Percentiles rank a stretch among this genome's conserved stretches.
Evolutionary conservation across 805 yeast species (phyloP).

Genomic region (Alloascoidea hylecoeti): DNA sequence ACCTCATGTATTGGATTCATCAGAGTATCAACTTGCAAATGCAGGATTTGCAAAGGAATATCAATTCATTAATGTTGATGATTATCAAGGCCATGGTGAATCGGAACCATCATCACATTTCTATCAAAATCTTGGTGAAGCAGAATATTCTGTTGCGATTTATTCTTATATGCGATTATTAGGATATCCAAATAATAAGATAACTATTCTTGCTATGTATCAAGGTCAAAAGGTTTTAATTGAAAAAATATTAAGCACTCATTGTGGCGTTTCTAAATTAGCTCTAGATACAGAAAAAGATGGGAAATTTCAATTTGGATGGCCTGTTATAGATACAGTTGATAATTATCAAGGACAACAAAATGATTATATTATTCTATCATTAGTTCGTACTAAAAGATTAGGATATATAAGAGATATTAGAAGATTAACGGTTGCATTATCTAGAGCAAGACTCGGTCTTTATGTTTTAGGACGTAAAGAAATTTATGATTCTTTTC

Average conservation of each 20-base stretch:
- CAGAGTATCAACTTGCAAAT: constrained; percentile 13
- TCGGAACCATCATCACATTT: constrained; percentile 12
- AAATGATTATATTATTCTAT: constrained; percentile 19
- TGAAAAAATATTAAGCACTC: constrained; percentile 21
- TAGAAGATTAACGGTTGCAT: constrained; percentile 13
- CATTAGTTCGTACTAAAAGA: constrained; percentile 19
- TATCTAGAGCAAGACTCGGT: constrained; percentile 19
- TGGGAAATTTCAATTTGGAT: constrained; percentile 13
- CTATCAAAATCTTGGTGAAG: constrained; percentile 29
- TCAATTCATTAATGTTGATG: constrained; percentile 20
- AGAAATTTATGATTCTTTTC: constrained; percentile 6
- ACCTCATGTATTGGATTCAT: constrained; percentile 3
- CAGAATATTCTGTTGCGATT: constrained; percentile 29
- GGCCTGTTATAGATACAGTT: constrained; percentile 16
- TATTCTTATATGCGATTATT: constrained; percentile 30
- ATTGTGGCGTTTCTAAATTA: constrained; percentile 11
- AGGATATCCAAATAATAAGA: constrained; percentile 24
- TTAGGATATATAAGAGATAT: constrained; percentile 13
- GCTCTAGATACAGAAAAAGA: constrained; percentile 3
- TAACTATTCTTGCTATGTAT: constrained; percentile 27
- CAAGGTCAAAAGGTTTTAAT: constrained; percentile 26
- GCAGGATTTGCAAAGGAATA: constrained; percentile 20
- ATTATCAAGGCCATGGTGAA: constrained; percentile 17
- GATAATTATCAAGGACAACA: constrained; percentile 16
- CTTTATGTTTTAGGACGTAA: constrained; percentile 17